Conservation (phyloP, 768 basidiomycete species). For the Mrakia frigida region DNA sequence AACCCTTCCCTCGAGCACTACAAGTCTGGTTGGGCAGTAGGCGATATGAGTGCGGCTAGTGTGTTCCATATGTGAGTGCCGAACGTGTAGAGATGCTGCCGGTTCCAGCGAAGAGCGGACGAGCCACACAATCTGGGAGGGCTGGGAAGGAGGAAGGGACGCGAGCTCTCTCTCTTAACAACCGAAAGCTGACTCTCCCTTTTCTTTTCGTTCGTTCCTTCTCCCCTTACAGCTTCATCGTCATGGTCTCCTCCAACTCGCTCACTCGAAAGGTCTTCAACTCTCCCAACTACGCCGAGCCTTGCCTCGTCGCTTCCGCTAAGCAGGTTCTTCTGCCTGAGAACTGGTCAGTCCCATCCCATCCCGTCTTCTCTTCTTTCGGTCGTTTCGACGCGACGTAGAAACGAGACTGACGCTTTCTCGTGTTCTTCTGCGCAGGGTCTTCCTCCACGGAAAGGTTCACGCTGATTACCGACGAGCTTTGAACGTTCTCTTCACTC, state of each 20-base stretch:
- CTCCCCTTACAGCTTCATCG: constrained; percentile 74
- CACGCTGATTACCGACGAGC: constrained; percentile 92
- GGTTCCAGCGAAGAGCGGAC: too few species aligned
- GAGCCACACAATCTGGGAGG: too few species aligned
- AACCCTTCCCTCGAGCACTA: constrained; percentile 88
- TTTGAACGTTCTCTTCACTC: constrained; percentile 86
- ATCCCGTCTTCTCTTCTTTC: background rate
- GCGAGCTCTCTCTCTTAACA: background rate
- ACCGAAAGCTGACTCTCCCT: background rate
- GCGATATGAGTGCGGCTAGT: constrained; percentile 78
- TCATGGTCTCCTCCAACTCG: constrained; percentile 92
- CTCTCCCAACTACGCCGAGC: constrained; percentile 85
- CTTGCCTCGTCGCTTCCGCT: constrained; percentile 86
- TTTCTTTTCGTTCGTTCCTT: background rate
- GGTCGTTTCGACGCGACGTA: background rate
- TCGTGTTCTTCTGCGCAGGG: constrained; percentile 53
- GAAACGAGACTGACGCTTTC: too few species aligned
- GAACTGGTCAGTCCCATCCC: constrained; percentile 63
- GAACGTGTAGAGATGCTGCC: too few species aligned
- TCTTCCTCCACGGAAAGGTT: constrained; percentile 90
- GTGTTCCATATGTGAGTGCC: constrained; percentile 90
- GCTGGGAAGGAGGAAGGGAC: background rate
- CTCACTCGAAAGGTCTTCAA: constrained; percentile 93
- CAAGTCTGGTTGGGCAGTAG: constrained; percentile 85
- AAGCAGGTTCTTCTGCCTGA: constrained; percentile 76